Evolutionary conservation across 202 grass and related monocot species (phyloP), one percentile per base, ranked within the genome.

Genomic region (Zoysia matrella): DNA sequence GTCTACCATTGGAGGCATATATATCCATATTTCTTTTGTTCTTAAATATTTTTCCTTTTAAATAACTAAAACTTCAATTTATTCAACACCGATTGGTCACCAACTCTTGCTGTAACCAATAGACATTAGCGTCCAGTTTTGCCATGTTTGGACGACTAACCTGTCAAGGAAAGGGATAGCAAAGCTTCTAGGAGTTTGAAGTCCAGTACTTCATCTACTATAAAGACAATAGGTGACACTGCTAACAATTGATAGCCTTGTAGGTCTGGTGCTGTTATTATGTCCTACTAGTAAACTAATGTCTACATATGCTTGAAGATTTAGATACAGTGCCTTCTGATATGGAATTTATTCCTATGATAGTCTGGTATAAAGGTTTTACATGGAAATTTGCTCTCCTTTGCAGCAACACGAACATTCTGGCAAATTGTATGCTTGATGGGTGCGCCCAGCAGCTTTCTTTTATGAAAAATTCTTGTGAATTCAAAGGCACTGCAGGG

Each of bases 371-470:
- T 15, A 47, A 60, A 66, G 60, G 30, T 22, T 14, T 73, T 53
- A 60, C 55, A 12, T 15, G 36, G 15, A 43, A 3, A 39, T 73
- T 69, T 53, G 9, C 30, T 55, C 2, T 48, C 1, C 0, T 7
- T 0, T 74, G 11, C 83, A 44, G 73, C 7, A 49, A 11, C 18
- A 43, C 53, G 51, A 73, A 55, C 46, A 53, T 13, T 41, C 39
- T 77, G 60, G 48, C 54, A 44, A 74, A 68, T 48, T 69, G 14
- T 60, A 78, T 22, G 22, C 22, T 22, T 89, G 73, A 72, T 68
- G 60, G 22, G 22, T 22, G 22, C 67, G 55, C 52, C 16, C 13
- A 71, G 43, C 61, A 54, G 5, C 18, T 6, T 76, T 15, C 10
- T n/a, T 1, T 36, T 52, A 58, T 61, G 40, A 77, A 16, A 72